A percentile compares a stretch with the other conserved stretches of the same genome.
Conservation (phyloP, 2,329 filamentous ascomycete species). For the Arthroderma uncinatum region DNA sequence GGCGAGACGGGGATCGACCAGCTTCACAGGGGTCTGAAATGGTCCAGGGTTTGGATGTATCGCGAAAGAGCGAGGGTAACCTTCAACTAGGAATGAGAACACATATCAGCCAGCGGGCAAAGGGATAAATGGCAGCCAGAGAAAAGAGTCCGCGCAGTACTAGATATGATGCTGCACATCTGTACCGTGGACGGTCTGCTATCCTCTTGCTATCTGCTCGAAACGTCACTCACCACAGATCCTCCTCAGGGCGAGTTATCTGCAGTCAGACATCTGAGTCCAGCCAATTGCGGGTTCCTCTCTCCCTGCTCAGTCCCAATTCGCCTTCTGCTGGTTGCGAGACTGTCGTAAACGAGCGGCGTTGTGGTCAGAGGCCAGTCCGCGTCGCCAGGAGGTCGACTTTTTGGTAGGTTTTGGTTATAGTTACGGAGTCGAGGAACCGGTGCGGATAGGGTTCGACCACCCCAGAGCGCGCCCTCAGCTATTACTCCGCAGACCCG, state of each 20-base stretch:
- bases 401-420: background rate
- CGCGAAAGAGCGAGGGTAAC: slow-evolving; percentile 1
- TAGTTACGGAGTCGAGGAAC: background rate
- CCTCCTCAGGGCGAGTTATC: background rate
- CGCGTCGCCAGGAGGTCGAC: background rate
- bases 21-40: background rate
- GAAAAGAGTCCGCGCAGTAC: background rate
- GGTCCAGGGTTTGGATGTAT: slow-evolving; percentile 2
- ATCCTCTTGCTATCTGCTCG: no score
- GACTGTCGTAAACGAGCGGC: background rate
- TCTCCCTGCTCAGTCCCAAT: background rate
- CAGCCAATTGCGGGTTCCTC: background rate
- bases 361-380: background rate
- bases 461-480: no score
- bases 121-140: background rate
- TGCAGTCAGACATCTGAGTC: background rate
- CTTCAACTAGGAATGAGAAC: background rate
- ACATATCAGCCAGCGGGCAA: background rate
- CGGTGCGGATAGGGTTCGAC: background rate
- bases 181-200: no score
- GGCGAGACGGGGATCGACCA: background rate
- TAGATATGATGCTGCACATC: background rate
- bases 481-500: no score
- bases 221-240: background rate
- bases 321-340: background rate